Base-by-base conservation (phyloP, 306 rosid genomes). In the Cucurbita moschata region DNA sequence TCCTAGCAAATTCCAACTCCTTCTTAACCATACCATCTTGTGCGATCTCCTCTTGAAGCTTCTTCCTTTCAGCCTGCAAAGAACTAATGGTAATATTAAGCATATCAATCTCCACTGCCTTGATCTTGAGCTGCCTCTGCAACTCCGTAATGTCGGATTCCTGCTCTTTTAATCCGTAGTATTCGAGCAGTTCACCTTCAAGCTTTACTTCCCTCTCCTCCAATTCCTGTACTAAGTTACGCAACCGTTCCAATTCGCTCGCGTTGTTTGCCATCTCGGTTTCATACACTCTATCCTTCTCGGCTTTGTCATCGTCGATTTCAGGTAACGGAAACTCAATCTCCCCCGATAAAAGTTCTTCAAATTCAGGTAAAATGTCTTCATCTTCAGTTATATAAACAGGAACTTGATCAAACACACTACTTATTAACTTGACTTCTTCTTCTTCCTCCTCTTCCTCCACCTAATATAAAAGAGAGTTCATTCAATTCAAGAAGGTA, bases 121-220 rank as follows among this genome's bases (percentile, higher is more conserved):
- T 95, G 42, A 95, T 89, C 81, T 86, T 95, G 80, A 95, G 83
- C 81, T 91, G 99, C 81, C 90, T 81, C 61, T 91, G 96, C 69
- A 95, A 68, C 81, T 91, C 99, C 14, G 77, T 68, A 60, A 95
- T 58, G 50, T 86, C 99, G 44, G 96, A 89, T 85, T 91, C 99
- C 78, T 95, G 97, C 80, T 91, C 99, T 86, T 86, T 91, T 81
- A 95, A 77, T 64, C 99, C 99, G 70, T 95, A 95, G 79, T 95
- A 95, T 82, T 91, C 99, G 0, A 95, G 99, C 82, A 95, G 80
- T 79, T 95, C 99, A 8, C 96, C 97, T 83, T 95, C 99, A 38
- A 95, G 92, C 77, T 89, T 95, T 78, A 91, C 97, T 83, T 95
- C 99, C 79, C 97, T 88, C 85, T 95, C 99, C 87, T 95, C 99